Conservation (phyloP, 2,329 filamentous ascomycete genomes). For the Aspergillus sp. region DNA sequence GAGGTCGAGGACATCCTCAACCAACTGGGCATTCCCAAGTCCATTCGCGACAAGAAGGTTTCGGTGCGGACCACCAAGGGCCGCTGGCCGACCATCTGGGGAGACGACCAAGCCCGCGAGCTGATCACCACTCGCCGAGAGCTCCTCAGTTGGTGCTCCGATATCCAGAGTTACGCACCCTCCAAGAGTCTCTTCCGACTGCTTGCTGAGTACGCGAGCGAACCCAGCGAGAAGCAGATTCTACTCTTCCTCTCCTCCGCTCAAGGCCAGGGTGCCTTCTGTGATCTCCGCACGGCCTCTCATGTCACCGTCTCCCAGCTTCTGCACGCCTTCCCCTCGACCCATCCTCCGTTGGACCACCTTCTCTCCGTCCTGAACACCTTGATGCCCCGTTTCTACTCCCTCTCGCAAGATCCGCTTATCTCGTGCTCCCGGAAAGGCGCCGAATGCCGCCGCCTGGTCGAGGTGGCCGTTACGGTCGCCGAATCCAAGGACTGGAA, state of each 20-base stretch:
- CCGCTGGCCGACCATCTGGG: conserved; percentile 98
- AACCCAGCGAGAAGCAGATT: conserved; percentile 83
- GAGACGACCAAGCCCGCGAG: conserved; percentile 79
- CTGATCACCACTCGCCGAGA: conserved; percentile 88
- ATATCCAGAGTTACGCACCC: conserved; percentile 88
- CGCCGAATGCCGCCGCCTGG: conserved; percentile 70
- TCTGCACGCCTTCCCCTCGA: conserved; percentile 86
- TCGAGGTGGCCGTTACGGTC: conserved; percentile 96
- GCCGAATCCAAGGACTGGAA: conserved; percentile 84
- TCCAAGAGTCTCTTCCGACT: conserved; percentile 84
- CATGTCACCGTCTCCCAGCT: conserved; percentile 84
- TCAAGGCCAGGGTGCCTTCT: conserved; percentile 89
- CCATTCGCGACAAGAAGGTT: conserved; percentile 79
- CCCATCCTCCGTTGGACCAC: conserved; percentile 80
- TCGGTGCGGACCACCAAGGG: conserved; percentile 75
- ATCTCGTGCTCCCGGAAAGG: conserved; percentile 70
- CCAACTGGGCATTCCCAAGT: conserved; percentile 74
- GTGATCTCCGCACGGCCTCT: conserved; percentile 86
- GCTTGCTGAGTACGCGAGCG: conserved; percentile 78
- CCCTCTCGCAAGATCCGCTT: conserved; percentile 91
- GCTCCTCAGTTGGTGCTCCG: conserved; percentile 91
- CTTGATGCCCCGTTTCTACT: conserved; percentile 98
- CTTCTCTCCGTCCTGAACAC: conserved; percentile 78
- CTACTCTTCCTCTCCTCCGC: conserved; percentile 81
- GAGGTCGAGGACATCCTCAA: conserved; percentile 84